These are phyloP conservation scores for Lycium ferocissimum DNA, from an alignment of 257 asterid species.

Conservation along the genomic window DNA sequence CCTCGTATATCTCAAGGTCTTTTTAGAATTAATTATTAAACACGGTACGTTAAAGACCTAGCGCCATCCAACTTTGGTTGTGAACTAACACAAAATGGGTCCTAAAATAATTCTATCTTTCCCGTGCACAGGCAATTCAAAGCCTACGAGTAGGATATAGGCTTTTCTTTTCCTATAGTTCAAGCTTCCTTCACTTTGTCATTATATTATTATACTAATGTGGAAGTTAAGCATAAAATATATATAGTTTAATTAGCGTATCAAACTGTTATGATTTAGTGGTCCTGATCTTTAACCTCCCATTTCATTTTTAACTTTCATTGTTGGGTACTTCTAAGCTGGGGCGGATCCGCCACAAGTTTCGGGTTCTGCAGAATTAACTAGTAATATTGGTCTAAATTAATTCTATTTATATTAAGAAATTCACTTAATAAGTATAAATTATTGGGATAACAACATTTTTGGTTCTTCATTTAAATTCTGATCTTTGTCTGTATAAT, in stretches of 20 bases:
- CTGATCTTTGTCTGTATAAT: too few species aligned
- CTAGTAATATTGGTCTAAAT: background rate
- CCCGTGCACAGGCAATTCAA: conserved; percentile 37
- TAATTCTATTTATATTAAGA: background rate
- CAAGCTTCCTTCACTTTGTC: conserved; percentile 42
- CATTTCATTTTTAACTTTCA: background rate
- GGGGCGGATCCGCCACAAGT: background rate
- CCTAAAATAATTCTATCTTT: background rate
- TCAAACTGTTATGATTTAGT: conserved; percentile 58
- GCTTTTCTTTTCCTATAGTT: conserved; percentile 58
- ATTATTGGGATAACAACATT: background rate
- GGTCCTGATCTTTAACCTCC: conserved; percentile 52
- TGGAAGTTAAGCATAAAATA: conserved; percentile 36
- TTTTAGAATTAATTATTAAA: conserved; percentile 7
- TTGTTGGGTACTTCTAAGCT: background rate
- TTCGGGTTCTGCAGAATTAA: background rate
- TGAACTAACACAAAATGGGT: conserved; percentile 30
- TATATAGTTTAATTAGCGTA: conserved; percentile 39
- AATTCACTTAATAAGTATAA: background rate
- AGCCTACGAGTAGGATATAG: conserved; percentile 46
- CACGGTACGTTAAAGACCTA: conserved; percentile 29
- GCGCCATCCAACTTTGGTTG: conserved; percentile 34
- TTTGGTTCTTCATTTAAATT: too few species aligned
- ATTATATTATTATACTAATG: conserved; percentile 34
- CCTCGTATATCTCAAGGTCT: background rate